These are phyloP conservation scores for Trebouxia gelatinosa DNA, from an alignment of 163 green algal species.

Conservation along the genomic window DNA sequence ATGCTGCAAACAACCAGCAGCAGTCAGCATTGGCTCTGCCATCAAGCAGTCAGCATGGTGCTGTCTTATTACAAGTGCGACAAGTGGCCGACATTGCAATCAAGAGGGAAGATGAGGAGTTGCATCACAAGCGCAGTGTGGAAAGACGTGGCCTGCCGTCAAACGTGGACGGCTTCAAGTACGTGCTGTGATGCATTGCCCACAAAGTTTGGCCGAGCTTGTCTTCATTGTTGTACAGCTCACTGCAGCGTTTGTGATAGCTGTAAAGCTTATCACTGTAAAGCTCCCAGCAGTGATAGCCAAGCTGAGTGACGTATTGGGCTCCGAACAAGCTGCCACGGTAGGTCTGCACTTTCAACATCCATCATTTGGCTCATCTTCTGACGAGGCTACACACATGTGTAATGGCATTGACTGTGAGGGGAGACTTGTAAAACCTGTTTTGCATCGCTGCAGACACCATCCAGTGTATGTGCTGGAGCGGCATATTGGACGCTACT, in stretches of 20 bases:
- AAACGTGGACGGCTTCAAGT: slow-evolving; percentile 75
- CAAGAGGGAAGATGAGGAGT: slow-evolving; percentile 45
- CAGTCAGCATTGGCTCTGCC: neutral
- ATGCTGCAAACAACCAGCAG: neutral
- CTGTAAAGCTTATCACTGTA: neutral
- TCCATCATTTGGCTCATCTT: no score
- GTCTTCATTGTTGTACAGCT: neutral
- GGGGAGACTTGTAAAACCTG: neutral
- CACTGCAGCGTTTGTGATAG: neutral
- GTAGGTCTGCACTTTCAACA: neutral
- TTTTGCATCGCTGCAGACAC: slow-evolving; percentile 14
- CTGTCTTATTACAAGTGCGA: no score
- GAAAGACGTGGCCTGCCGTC: slow-evolving; percentile 50
- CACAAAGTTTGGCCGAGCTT: no score
- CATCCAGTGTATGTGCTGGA: slow-evolving; percentile 71
- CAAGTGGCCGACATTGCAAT: slow-evolving; percentile 7
- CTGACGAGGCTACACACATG: neutral
- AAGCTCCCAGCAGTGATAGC: neutral
- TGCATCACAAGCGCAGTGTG: slow-evolving; percentile 28
- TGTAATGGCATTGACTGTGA: no score
- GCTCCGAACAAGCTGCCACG: neutral
- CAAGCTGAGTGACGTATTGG: neutral
- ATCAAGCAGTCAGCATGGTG: neutral
- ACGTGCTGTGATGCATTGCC: neutral
- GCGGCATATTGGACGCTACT: slow-evolving; percentile 69